phyloP scores from a whole-genome alignment of 2,329 filamentous ascomycete species.

The Dactylella cylindrospora region DNA sequence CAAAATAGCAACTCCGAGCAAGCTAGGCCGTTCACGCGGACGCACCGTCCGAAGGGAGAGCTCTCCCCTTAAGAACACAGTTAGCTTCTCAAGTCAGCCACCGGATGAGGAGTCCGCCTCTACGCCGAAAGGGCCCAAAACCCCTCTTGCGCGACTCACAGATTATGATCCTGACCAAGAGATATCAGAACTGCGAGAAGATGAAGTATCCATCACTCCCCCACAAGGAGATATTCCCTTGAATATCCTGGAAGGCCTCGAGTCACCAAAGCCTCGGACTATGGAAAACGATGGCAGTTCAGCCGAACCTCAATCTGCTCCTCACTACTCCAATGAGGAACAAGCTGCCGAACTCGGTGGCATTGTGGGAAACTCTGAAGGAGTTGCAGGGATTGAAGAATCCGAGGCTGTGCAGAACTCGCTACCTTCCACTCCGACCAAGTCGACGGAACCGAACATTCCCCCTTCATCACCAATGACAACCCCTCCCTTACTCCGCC shows the following conservation, averaged over 20 bases:
- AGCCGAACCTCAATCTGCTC: too few relatives aligned
- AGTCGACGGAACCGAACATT: too few relatives aligned
- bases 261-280: too few relatives aligned
- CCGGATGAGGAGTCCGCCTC: background rate
- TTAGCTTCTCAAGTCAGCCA: conserved; percentile 21
- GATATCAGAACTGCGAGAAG: conserved; percentile 34
- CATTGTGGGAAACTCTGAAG: too few relatives aligned
- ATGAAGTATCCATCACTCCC: conserved; percentile 21
- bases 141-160: conserved; percentile 13
- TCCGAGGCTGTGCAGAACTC: too few relatives aligned
- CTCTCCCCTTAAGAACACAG: conserved; percentile 41
- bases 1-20: background rate
- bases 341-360: too few relatives aligned
- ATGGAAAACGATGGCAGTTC: too few relatives aligned
- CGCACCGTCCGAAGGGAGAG: conserved; percentile 26
- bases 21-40: conserved; percentile 16
- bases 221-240: background rate
- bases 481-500: too few relatives aligned
- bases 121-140: background rate
- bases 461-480: too few relatives aligned
- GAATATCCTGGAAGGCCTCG: conserved; percentile 3
- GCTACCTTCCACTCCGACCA: too few relatives aligned
- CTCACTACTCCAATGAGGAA: too few relatives aligned
- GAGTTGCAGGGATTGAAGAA: too few relatives aligned
- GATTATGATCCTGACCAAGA: conserved; percentile 32